These are phyloP conservation scores for Zygotorulaspora danielsina DNA, from an alignment of 805 yeast genomes.

Conservation along the genomic window DNA sequence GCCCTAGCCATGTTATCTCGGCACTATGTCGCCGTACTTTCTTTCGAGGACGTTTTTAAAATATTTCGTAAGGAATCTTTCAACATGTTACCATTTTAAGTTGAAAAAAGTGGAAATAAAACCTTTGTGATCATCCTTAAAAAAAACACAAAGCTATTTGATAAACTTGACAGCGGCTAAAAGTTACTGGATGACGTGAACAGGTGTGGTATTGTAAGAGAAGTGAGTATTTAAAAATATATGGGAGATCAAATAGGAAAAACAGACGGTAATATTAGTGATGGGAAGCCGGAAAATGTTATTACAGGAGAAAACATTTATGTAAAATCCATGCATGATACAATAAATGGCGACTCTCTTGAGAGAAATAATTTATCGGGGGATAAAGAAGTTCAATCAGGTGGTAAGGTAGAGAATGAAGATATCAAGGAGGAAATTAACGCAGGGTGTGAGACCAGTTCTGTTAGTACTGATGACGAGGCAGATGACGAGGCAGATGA, in stretches of 20 bases:
- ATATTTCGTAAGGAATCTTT: not conserved
- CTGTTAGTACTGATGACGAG: no score
- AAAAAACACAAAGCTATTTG: not conserved
- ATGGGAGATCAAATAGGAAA: conserved; percentile 1
- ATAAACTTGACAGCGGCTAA: not conserved
- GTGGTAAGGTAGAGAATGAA: conserved; percentile 14
- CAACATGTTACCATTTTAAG: not conserved
- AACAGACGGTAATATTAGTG: not conserved
- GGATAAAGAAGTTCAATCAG: no score
- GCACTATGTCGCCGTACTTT: not conserved
- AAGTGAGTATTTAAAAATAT: not conserved
- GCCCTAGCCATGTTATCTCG: conserved; percentile 45
- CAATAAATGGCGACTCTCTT: no score
- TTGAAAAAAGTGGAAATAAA: not conserved
- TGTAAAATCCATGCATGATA: no score
- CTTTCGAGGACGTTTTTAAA: not conserved
- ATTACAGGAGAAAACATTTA: no score
- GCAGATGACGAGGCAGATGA: conserved; percentile 36
- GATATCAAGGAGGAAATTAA: no score
- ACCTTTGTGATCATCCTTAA: not conserved
- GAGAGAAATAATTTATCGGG: no score
- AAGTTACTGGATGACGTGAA: not conserved
- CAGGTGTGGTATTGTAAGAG: not conserved
- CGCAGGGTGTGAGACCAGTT: no score
- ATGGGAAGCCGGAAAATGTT: no score